Conservation (phyloP, 495 filamentous ascomycete genomes). For the Annulohypoxylon nitens region DNA sequence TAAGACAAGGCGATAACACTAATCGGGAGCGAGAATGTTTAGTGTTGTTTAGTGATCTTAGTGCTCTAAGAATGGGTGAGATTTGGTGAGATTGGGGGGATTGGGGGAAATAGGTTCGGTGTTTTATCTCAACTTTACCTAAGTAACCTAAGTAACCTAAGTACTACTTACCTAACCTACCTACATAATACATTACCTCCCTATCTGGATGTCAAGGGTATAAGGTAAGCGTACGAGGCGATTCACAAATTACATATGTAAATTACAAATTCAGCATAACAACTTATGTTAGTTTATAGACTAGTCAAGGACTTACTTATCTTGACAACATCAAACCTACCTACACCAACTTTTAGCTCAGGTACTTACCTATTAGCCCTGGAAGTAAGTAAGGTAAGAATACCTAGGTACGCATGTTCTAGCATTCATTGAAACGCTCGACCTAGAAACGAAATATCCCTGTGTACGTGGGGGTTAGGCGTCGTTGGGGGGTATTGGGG, state of each 20-base stretch:
- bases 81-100: no score
- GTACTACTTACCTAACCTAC: slow-evolving; percentile 7
- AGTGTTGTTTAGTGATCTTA: no score
- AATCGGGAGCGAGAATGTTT: background rate
- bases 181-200: background rate
- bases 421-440: background rate
- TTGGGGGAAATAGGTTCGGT: background rate
- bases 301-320: no score
- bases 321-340: no score
- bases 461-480: background rate
- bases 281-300: no score
- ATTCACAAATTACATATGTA: slow-evolving; percentile 4
- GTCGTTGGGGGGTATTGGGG: background rate
- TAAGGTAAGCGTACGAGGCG: background rate
- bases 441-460: no score
- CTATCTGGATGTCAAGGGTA: background rate
- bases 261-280: background rate
- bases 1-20: slow-evolving; percentile 10
- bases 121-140: background rate
- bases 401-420: background rate
- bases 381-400: no score
- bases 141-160: background rate
- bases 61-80: no score
- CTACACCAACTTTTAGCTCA: no score
- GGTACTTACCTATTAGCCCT: no score